Conservation (phyloP, 1,139 yeast species). For the Casaregolazyma lundiana region DNA sequence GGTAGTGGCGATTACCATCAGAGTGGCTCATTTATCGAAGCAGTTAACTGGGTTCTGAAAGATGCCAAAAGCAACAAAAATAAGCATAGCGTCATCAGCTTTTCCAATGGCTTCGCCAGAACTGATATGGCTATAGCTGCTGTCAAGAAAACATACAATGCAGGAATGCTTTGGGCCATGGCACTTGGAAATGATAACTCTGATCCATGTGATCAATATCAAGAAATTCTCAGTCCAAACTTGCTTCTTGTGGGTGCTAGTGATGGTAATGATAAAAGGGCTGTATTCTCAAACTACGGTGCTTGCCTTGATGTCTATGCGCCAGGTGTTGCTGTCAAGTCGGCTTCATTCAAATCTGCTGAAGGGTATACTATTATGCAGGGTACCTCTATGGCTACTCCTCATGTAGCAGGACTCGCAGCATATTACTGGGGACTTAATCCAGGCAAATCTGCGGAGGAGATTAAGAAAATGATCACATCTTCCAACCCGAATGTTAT, state of each 20-base stretch:
- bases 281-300: constrained; percentile 83
- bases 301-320: constrained; percentile 79
- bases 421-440: constrained; percentile 56
- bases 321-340: constrained; percentile 67
- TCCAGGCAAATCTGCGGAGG: constrained; percentile 16
- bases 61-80: constrained; percentile 54
- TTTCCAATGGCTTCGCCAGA: constrained; percentile 87
- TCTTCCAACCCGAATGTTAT: neutral
- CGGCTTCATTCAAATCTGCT: constrained; percentile 29
- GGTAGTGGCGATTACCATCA: constrained; percentile 27
- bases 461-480: constrained; percentile 19
- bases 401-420: constrained; percentile 69
- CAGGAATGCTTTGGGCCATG: constrained; percentile 57
- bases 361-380: constrained; percentile 45
- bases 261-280: constrained; percentile 61
- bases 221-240: constrained; percentile 61
- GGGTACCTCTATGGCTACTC: constrained; percentile 91
- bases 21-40: constrained; percentile 31
- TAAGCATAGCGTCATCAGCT: constrained; percentile 80
- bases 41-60: constrained; percentile 39
- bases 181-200: constrained; percentile 83
- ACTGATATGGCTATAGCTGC: constrained; percentile 79
- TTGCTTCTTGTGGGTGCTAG: constrained; percentile 75
- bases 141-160: constrained; percentile 78
- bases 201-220: constrained; percentile 75